Evolutionary conservation across 345 rosid genomes (phyloP).

Genomic region (Citropsis articulata): DNA sequence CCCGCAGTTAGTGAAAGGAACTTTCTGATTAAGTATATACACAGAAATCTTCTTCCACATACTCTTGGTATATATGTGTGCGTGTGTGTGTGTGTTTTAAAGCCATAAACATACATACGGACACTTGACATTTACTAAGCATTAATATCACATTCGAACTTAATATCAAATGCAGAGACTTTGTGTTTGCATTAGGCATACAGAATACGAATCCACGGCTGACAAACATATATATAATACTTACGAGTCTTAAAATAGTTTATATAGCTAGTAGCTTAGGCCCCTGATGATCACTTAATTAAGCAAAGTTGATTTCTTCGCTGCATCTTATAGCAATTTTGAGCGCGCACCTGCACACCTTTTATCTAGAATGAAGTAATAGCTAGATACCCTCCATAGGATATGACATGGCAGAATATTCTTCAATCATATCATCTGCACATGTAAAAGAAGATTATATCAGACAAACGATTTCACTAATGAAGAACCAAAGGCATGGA

Average conservation of each 20-base stretch:
- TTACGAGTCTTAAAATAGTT: slow-evolving; percentile 16
- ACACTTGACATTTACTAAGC: not conserved
- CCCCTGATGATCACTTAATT: slow-evolving; percentile 10
- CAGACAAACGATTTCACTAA: not conserved
- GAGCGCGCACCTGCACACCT: slow-evolving; percentile 6
- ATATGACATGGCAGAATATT: not conserved
- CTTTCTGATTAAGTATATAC: not conserved
- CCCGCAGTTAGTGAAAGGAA: not conserved
- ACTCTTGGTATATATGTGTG: not conserved
- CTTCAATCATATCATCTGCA: slow-evolving; percentile 23
- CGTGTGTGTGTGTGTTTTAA: no score
- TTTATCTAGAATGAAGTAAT: not conserved
- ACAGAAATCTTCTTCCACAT: not conserved
- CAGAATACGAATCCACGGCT: slow-evolving; percentile 16
- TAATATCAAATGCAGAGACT: not conserved
- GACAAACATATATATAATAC: slow-evolving; percentile 12
- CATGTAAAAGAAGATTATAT: not conserved
- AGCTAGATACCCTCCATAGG: slow-evolving; percentile 9
- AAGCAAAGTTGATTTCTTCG: slow-evolving; percentile 15
- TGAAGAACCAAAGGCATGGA: not conserved
- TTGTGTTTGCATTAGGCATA: slow-evolving; percentile 4
- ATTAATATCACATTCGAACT: not conserved
- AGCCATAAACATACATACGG: no score
- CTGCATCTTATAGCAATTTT: slow-evolving; percentile 9
- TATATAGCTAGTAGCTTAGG: slow-evolving; percentile 5